Evolutionary conservation across 169 alveolate species (phyloP), one percentile per base, ranked within the genome.

Genomic region (Eimeria mitis): DNA sequence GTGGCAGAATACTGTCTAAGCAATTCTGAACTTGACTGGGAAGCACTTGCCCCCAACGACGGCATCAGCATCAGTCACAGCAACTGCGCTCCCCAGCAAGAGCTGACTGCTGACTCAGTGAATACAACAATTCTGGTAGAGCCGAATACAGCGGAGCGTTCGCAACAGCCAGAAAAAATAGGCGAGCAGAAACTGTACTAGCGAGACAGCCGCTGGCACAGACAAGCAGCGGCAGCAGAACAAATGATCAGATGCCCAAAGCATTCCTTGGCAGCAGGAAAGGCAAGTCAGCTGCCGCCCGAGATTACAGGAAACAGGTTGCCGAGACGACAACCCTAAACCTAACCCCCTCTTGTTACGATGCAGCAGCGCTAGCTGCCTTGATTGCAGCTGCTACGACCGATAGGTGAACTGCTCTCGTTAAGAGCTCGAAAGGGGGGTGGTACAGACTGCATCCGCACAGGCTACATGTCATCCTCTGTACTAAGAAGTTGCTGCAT

Each of bases 401-500:
- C 49, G 47, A n/a, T 70, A 70, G 7, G 25, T 8, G 49, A n/a
- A n/a, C n/a, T 34, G 47, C 28, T 68, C 13, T 25, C 34, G 49
- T 14, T 11, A 3, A n/a, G 49, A 28, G 28, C 23, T 34, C n/a
- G n/a, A 14, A 70, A 65, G 42, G n/a, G 40, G 75, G 31, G 21
- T 31, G 75, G 25, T 65, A 25, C 14, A 65, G 42, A 44, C 40
- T 2, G 19, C 63, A 42, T 1, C 61, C 44, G 14, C 23, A 28
- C 70, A 78, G 44, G 34, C 31, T 44, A 78, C n/a, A 78, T 78
- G 28, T 47, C 88, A 49, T 31, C 7, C 28, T 52, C 88, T 13
- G 88, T 47, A 78, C 44, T 49, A 44, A 78, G 65, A 47, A 78
- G 65, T 16, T 78, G 88, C 44, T 78, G 88, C 88, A 78, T 52